These are phyloP conservation scores for Eimeria praecox DNA, from an alignment of 169 alveolate species.

Conservation along the genomic window DNA sequence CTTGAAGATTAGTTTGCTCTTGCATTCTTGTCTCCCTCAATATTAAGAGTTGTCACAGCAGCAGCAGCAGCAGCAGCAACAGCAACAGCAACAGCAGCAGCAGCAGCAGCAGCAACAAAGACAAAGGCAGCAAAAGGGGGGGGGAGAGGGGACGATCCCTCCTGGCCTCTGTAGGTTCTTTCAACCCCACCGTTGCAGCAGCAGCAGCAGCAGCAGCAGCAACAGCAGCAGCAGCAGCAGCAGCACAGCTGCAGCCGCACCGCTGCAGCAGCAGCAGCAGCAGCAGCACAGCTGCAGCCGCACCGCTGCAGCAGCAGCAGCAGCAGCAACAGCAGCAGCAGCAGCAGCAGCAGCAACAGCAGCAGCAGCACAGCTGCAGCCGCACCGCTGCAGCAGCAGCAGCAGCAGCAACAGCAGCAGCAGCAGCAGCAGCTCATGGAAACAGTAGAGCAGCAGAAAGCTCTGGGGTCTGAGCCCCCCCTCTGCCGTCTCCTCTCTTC, in stretches of 20 bases:
- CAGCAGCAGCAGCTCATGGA: slow-evolving; percentile 43
- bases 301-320: background rate
- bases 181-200: too few relatives aligned
- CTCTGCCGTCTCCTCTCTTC: slow-evolving; percentile 48
- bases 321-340: slow-evolving; percentile 25
- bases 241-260: background rate
- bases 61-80: slow-evolving; percentile 3
- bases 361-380: slow-evolving; percentile 18
- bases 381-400: slow-evolving; percentile 9
- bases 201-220: background rate
- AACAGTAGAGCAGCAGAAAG: slow-evolving; percentile 13
- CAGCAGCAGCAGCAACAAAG: background rate
- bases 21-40: background rate
- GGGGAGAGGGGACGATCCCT: too few relatives aligned
- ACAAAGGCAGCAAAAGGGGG: background rate
- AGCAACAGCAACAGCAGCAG: background rate
- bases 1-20: background rate
- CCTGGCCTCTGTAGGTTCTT: too few relatives aligned
- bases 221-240: background rate
- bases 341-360: slow-evolving; percentile 13
- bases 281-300: slow-evolving; percentile 21
- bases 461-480: slow-evolving; percentile 31
- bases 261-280: background rate
- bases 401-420: slow-evolving; percentile 24
- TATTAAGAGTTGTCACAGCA: background rate